Evolutionary conservation across 31 red algal genomes (phyloP).

Genomic region (Porphyra umbilicalis): DNA sequence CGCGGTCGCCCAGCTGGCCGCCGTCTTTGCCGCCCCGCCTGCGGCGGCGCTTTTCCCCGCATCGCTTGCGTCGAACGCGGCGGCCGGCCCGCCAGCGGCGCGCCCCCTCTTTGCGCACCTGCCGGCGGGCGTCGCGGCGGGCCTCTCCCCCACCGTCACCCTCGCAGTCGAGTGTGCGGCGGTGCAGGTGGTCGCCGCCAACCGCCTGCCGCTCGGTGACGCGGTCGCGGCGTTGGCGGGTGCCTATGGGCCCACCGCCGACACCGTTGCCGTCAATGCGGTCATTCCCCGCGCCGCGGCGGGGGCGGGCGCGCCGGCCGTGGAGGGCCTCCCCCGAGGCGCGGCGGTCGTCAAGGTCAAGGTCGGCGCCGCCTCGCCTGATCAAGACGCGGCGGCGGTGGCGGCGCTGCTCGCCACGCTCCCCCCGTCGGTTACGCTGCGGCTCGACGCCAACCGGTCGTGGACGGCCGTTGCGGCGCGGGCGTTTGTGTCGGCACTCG

Average conservation of each 20-base stretch:
- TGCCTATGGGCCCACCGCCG: not conserved
- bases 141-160: not conserved
- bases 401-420: not conserved
- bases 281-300: not conserved
- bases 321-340: not conserved
- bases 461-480: constrained; percentile 11
- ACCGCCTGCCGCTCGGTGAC: not conserved
- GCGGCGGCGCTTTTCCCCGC: not conserved
- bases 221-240: not conserved
- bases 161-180: not conserved
- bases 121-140: not conserved
- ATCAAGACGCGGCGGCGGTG: not conserved
- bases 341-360: not conserved
- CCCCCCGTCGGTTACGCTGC: not conserved
- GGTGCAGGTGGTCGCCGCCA: not conserved
- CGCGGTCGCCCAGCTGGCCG: not conserved
- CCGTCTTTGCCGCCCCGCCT: not conserved
- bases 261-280: not conserved
- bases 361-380: not conserved
- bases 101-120: not conserved
- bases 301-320: not conserved
- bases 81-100: too few species aligned
- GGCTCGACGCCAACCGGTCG: constrained; percentile 68
- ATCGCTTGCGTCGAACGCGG: not conserved
- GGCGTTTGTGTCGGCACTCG: not conserved